Conservation (phyloP, 1,284 basidiomycete species). For the Fistulinella cinereoalba region DNA sequence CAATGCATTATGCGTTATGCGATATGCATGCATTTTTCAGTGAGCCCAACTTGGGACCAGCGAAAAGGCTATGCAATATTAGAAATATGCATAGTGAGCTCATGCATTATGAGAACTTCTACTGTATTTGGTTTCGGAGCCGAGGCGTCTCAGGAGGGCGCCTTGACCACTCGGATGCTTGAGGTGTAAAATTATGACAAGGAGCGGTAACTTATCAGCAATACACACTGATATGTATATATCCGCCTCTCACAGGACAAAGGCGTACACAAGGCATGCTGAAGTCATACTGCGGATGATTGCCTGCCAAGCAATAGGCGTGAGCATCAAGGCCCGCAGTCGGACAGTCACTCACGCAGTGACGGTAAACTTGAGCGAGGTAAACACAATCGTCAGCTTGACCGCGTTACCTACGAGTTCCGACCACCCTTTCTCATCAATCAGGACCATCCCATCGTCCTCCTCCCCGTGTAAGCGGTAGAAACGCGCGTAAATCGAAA, state of each 20-base stretch:
- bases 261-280: neutral
- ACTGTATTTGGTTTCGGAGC: conserved; percentile 1
- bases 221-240: neutral
- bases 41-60: no score
- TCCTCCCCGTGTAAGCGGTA: conserved; percentile 33
- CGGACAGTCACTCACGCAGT: conserved; percentile 27
- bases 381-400: conserved; percentile 31
- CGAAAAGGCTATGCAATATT: no score
- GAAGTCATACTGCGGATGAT: conserved; percentile 25
- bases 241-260: neutral
- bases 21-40: no score
- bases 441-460: conserved; percentile 30
- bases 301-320: conserved; percentile 19
- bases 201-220: no score
- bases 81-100: no score
- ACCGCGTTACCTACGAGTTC: conserved; percentile 34
- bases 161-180: neutral
- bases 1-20: no score
- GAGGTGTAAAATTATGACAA: no score
- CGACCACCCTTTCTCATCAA: conserved; percentile 34
- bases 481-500: conserved; percentile 33
- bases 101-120: no score
- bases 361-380: conserved; percentile 34
- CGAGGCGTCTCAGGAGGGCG: neutral
- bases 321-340: conserved; percentile 7